Base-by-base conservation (phyloP, 2,329 filamentous ascomycete species). In the Apiospora malaysiana region DNA sequence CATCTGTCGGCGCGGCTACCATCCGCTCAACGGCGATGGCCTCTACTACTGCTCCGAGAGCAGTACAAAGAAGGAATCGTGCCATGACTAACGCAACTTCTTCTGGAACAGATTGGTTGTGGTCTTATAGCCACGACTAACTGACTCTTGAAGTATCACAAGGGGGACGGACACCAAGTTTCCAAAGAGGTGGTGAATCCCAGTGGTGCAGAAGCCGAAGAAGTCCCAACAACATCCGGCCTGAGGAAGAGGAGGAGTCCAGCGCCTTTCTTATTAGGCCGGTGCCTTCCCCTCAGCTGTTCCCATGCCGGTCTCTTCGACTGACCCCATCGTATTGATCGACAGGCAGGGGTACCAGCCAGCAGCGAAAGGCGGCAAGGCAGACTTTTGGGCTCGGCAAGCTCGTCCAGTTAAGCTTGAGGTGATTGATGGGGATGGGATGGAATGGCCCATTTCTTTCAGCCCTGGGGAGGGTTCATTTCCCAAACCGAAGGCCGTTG, bases 1-100 rank as follows among this genome's bases (percentile, higher is more conserved):
- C 72, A 42, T 74, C 70, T 12, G 84, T 86, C 59, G 80, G 80
- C 73, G 75, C 73, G 9, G 84, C 79, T 47, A 72, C 73, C 27
- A 46, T 74, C 40, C 78, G 76, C 46, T 78, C 78, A 23, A 82
- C 78, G 27, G 78, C 78, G 45, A 81, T 74, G 9, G 81, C 83
- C 68, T 80, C 78, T 70, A 77, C 81, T 42, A 78, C 76, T 43
- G 76, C 77, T 70, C 78, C 73, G 21, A 85, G 76, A 40, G 77
- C 73, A 66, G 77, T 79, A 40, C 75, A 72, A 14, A 77, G 72
- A 43, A 77, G 74, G 42, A 80, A 71, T 42, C 70, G 75, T 67
- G 67, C 67, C 67, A 68, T 68, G 27, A 32, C 65, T 14, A 18
- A 21, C 8, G 21, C 4, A n/a, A 12, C 40, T 46, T 23, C 27